Conservation (phyloP, 768 basidiomycete genomes). For the Dentipellis sp. region DNA sequence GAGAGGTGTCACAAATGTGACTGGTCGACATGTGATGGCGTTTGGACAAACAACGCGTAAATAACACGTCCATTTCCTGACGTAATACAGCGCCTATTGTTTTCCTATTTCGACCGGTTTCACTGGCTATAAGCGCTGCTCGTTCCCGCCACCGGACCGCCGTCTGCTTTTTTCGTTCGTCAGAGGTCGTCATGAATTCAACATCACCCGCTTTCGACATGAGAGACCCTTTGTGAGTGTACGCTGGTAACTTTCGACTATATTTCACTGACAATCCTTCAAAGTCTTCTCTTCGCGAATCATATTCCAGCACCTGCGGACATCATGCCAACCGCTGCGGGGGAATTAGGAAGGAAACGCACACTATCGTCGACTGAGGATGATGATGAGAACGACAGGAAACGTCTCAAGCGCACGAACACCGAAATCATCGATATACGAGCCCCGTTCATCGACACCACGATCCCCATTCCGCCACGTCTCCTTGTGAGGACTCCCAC, state of each 20-base stretch:
- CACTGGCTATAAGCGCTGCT: background rate
- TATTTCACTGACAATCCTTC: background rate
- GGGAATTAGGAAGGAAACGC: background rate
- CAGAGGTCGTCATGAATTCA: background rate
- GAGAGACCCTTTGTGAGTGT: too few species aligned
- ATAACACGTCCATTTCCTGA: conserved; percentile 2
- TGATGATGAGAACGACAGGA: background rate
- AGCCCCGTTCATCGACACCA: background rate
- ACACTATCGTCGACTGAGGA: background rate
- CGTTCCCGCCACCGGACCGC: background rate
- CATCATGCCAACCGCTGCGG: too few species aligned
- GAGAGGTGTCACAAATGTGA: too few species aligned
- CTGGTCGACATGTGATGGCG: background rate
- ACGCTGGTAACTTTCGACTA: background rate
- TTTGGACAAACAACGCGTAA: conserved; percentile 12
- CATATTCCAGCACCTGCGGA: too few species aligned
- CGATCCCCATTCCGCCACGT: background rate
- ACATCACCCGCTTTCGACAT: background rate
- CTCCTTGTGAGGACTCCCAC: background rate
- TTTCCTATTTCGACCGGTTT: background rate
- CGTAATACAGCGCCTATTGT: background rate
- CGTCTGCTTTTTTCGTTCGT: background rate
- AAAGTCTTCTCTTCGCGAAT: background rate
- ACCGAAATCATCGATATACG: background rate
- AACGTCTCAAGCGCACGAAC: background rate